These are phyloP conservation scores for Chernovozyma aurita DNA, from an alignment of 1,139 yeast species.

Conservation along the genomic window DNA sequence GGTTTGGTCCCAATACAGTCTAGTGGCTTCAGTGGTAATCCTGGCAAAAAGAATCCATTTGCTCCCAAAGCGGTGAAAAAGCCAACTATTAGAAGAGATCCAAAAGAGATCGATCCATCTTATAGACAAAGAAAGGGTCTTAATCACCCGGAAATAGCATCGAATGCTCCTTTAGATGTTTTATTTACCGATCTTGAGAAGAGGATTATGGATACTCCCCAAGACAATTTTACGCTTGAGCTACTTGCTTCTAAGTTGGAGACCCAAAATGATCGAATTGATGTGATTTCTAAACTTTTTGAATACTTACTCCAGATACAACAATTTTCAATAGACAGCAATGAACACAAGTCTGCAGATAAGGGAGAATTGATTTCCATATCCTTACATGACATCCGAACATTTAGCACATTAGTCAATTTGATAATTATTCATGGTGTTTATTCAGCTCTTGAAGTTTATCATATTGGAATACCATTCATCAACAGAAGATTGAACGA, in stretches of 20 bases:
- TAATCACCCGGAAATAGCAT: conserved; percentile 27
- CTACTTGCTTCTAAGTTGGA: conserved; percentile 9
- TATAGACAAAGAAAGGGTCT: conserved; percentile 24
- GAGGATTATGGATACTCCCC: conserved; percentile 18
- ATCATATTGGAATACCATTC: conserved; percentile 61
- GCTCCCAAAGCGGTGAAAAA: conserved; percentile 17
- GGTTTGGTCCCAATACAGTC: conserved; percentile 10
- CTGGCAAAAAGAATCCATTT: conserved; percentile 27
- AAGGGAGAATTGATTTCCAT: conserved; percentile 54
- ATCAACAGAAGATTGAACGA: conserved; percentile 53
- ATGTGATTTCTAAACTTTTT: conserved; percentile 21
- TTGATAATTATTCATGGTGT: conserved; percentile 66
- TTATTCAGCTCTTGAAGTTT: conserved; percentile 54
- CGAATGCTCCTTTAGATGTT: conserved; percentile 32
- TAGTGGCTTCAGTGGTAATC: too few relatives aligned
- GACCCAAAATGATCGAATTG: conserved; percentile 3
- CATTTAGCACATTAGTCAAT: conserved; percentile 61
- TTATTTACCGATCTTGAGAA: conserved; percentile 29
- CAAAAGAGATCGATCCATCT: conserved; percentile 30
- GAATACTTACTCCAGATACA: conserved; percentile 34
- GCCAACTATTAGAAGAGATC: conserved; percentile 29
- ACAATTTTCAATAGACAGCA: conserved; percentile 22
- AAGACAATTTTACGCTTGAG: conserved; percentile 22
- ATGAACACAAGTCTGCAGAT: conserved; percentile 8
- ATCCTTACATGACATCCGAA: conserved; percentile 79